phyloP scores from a whole-genome alignment of 1,284 basidiomycete species.

The Exobasidium rhododendri region DNA sequence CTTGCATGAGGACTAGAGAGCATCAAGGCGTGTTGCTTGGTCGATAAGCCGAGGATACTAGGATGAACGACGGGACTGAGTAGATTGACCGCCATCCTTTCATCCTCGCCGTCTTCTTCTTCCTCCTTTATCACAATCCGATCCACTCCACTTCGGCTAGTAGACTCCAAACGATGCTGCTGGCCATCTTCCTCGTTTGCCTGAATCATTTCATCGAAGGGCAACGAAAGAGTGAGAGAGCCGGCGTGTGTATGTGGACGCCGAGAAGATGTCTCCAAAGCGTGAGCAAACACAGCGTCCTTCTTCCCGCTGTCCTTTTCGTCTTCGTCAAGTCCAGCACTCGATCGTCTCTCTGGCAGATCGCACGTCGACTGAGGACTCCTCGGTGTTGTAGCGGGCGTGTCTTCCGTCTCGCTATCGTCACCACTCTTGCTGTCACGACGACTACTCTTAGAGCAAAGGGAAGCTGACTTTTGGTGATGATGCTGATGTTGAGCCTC shows the following conservation, averaged over 20 bases:
- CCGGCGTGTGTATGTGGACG: constrained; percentile 16
- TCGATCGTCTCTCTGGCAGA: not conserved
- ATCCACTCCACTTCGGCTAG: not conserved
- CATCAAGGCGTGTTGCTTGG: not conserved
- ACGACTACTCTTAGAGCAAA: not conserved
- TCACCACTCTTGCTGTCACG: constrained; percentile 2
- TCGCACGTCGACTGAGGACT: constrained; percentile 20
- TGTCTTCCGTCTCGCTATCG: constrained; percentile 14
- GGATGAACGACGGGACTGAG: not conserved
- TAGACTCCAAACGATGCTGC: not conserved
- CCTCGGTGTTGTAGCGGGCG: constrained; percentile 18
- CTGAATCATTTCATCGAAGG: constrained; percentile 10
- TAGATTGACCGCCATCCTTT: not conserved
- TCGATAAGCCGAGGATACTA: not conserved
- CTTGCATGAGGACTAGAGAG: constrained; percentile 2
- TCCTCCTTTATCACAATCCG: not conserved
- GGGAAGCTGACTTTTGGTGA: not conserved
- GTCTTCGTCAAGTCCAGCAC: constrained; percentile 1
- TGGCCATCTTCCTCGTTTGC: not conserved
- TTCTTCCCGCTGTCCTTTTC: not conserved
- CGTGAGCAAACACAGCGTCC: constrained; percentile 19
- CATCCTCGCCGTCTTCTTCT: constrained; percentile 1
- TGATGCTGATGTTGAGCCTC: not conserved
- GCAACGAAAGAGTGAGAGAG: constrained; percentile 18
- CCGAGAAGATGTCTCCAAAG: constrained; percentile 13